Conservation (phyloP, 2,329 filamentous ascomycete genomes). For the Davidsoniella australis region DNA sequence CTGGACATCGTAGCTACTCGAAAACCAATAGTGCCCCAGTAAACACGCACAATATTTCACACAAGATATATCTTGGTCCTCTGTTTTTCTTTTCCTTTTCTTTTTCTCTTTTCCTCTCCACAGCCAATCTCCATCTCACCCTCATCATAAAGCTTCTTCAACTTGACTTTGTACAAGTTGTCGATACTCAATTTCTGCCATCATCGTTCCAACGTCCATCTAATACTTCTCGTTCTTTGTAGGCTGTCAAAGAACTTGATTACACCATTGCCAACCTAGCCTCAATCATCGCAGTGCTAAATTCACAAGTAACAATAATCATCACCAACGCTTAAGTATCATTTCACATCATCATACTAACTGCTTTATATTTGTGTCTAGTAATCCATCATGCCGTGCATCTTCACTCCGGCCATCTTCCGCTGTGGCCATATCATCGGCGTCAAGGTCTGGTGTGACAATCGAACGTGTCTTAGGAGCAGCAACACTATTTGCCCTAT, state of each 20-base stretch:
- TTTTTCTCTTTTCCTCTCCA: background rate
- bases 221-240: background rate
- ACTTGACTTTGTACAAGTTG: background rate
- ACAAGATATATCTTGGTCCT: background rate
- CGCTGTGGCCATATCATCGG: conserved; percentile 1
- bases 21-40: too few species aligned
- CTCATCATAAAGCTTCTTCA: background rate
- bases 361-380: too few species aligned
- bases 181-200: background rate
- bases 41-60: too few species aligned
- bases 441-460: conserved; percentile 2
- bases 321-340: too few species aligned
- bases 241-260: too few species aligned
- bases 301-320: too few species aligned
- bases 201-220: background rate
- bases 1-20: too few species aligned
- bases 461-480: too few species aligned
- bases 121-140: background rate
- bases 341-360: too few species aligned
- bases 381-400: background rate
- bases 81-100: background rate
- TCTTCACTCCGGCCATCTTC: conserved; percentile 2
- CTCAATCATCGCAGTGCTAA: too few species aligned
- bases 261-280: too few species aligned
- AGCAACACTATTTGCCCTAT: too few species aligned